A percentile compares a stretch with the other conserved stretches of the same genome.
Conservation (phyloP, 371 early-diverging fungal genomes). For the Mortierella sp. region DNA sequence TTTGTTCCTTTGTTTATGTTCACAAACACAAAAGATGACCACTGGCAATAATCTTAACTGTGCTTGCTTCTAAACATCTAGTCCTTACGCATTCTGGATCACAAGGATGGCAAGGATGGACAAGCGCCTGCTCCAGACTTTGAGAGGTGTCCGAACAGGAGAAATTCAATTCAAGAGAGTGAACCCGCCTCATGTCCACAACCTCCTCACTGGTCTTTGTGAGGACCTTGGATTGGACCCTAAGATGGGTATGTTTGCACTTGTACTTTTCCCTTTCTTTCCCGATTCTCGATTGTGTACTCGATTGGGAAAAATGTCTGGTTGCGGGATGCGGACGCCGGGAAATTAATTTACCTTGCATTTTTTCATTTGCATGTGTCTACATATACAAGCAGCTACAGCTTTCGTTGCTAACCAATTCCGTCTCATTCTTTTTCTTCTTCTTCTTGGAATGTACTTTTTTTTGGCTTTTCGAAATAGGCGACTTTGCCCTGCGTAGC, state of each 20-base stretch:
- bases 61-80: slow-evolving; percentile 18
- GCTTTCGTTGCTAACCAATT: neutral
- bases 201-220: slow-evolving; percentile 36
- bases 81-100: slow-evolving; percentile 75
- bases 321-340: neutral
- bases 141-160: slow-evolving; percentile 63
- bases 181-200: slow-evolving; percentile 34
- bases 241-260: slow-evolving; percentile 27
- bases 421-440: neutral
- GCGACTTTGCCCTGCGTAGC: slow-evolving; percentile 32
- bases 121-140: slow-evolving; percentile 63
- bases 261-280: neutral
- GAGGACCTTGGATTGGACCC: slow-evolving; percentile 37
- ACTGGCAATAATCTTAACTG: neutral
- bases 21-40: neutral
- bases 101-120: slow-evolving; percentile 75
- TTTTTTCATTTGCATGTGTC: neutral
- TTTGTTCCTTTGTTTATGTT: neutral
- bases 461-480: slow-evolving; percentile 11
- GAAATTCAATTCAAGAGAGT: slow-evolving; percentile 59
- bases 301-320: slow-evolving; percentile 6
- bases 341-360: slow-evolving; percentile 9
- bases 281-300: neutral
- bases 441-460: neutral
- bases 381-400: neutral